Base-by-base conservation (phyloP, 805 yeast genomes). In the Deakozyma indianensis region DNA sequence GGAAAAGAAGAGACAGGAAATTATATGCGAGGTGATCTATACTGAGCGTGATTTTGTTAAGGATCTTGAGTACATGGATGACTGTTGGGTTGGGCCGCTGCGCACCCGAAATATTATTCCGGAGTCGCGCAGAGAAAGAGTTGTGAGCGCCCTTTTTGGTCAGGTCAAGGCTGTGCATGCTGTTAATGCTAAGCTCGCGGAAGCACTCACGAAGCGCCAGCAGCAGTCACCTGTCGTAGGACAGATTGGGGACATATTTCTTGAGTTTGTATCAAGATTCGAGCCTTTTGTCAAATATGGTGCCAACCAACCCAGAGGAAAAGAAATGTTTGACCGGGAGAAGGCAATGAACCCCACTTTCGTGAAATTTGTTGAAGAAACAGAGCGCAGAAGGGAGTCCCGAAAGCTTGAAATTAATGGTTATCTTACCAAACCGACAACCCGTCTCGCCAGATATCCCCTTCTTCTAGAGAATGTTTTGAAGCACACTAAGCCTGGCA, bases 21-120 rank as follows among this genome's bases (percentile, higher is more conserved):
- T 88, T 51, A 92, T 92, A 42, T 90, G 86, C 65, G 98, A 92
- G 64, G 81, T 88, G 25, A 83, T 86, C 43, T 83, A 83, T 51
- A 90, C 96, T 1, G 97, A 92, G 66, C 75, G 96, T 48, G 94
- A 92, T 53, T 92, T 88, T 62, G 95, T 92, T 45, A 88, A 87
- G 64, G 95, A 92, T 56, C 69, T 92, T 56, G 98, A 92, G 62
- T 84, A 88, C 52, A 71, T 92, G 55, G 77, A 95, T 41, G 97
- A 92, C 60, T 86, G 83, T 53, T 92, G 95, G 78, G 88, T 92
- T 61, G 76, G 85, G 64, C 96, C 97, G 1, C 68, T 92, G 46
- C 71, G 94, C 4, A 80, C 92, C 0, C 83, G 81, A 55, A 82
- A 87, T 48, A 85, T 90, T 45, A 87, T 94, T 44, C 92, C 95